Conservation (phyloP, 2,329 filamentous ascomycete species). For the Nemania sp. region DNA sequence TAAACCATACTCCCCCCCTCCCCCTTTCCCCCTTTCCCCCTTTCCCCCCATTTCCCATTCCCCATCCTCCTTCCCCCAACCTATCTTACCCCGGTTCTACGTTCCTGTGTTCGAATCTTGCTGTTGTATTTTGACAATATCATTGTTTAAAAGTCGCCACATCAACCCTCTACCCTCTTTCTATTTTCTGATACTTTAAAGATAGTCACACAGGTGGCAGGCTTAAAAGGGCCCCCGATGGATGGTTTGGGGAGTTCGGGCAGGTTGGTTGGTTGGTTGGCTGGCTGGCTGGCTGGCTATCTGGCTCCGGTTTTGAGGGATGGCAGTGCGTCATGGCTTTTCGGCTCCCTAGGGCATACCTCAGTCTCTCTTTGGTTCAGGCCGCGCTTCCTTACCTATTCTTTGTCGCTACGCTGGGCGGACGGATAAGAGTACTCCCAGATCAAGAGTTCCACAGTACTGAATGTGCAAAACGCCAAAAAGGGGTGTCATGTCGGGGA, state of each 20-base stretch:
- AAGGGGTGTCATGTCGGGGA: neutral
- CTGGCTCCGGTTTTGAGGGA: conserved; percentile 29
- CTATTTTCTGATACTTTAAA: conserved; percentile 15
- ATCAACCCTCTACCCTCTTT: conserved; percentile 9
- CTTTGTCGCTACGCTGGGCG: neutral
- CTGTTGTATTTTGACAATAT: conserved; percentile 18
- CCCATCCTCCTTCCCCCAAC: conserved; percentile 18
- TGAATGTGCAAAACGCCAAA: conserved; percentile 11
- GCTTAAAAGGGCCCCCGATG: conserved; percentile 24
- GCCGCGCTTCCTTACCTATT: conserved; percentile 8
- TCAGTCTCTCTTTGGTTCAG: conserved; percentile 14
- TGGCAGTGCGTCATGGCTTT: conserved; percentile 31
- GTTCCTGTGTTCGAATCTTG: conserved; percentile 25
- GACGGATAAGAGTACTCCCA: neutral
- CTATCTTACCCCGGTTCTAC: conserved; percentile 27
- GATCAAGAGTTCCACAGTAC: neutral
- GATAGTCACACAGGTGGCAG: conserved; percentile 29
- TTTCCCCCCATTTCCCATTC: neutral
- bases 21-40: neutral
- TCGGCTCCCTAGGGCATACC: conserved; percentile 21
- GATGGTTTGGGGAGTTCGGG: conserved; percentile 31
- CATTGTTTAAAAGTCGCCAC: conserved; percentile 19
- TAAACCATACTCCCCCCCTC: neutral
- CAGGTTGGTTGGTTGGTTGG: conserved; percentile 30
- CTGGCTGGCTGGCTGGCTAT: conserved; percentile 24